Evolutionary conservation across 139 green algal species (phyloP), one percentile per base, ranked within the genome.

Genomic region (Tetradesmus lagerheimii): DNA sequence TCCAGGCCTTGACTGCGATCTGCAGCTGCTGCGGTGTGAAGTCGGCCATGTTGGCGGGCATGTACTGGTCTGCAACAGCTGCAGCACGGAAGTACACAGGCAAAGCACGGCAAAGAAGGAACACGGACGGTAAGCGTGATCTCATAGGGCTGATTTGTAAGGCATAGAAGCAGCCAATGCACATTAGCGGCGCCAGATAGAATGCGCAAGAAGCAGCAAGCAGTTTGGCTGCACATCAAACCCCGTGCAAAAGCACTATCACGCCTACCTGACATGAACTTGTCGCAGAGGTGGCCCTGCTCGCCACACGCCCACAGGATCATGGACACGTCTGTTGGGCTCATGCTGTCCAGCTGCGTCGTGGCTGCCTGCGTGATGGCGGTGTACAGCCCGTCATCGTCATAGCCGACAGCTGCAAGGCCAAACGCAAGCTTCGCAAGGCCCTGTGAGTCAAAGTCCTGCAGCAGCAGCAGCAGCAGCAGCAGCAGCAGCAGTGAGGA

Each of bases 301-400:
- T 90, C 87, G 0, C 87, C 87, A 37, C 53, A 90, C 8, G 87
- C 87, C 87, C 87, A 90, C 87, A 86, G 27, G 50, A 90, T 90
- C 34, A 62, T 67, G 25, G 77, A 67, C 50, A 86, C 87, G 34
- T 90, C 77, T 38, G 45, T 5, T 9, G 87, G 77, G 35, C 45
- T 74, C 87, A 85, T 62, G 53, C 20, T 45, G 53, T 80, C 77
- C 23, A 86, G 50, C 20, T 81, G 53, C 2, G 12, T 23, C 15
- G 77, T 47, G 23, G 87, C 87, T 31, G 37, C 27, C 25, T 34
- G 34, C n/a, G 77, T 80, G 35, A 90, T 86, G 76, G 76, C 77
- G 4, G 50, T 74, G 39, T 86, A 90, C 76, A 90, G 87, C 8
- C 27, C 38, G 11, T 64, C 53, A 71, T 90, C 87, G 35, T 90